Evolutionary conservation across 2,329 filamentous ascomycete genomes (phyloP).

Genomic region (Cucurbitaria berberidis): DNA sequence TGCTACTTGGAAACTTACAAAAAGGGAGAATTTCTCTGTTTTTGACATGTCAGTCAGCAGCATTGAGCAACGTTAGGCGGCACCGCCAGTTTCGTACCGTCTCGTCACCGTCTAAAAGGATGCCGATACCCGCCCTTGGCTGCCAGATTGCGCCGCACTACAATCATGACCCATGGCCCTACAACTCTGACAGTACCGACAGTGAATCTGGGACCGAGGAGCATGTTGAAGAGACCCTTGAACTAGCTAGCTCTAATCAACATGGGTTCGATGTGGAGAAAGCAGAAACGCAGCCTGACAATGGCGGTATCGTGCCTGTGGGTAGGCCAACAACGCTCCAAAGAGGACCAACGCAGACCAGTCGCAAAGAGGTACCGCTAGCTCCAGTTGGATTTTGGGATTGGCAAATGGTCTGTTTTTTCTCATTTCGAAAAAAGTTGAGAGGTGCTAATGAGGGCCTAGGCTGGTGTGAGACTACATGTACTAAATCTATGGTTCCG

Average conservation of each 20-base stretch:
- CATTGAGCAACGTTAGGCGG: background rate
- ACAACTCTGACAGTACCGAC: constrained; percentile 18
- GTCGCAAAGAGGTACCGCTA: constrained; percentile 15
- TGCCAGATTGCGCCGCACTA: constrained; percentile 39
- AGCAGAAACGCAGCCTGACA: constrained; percentile 25
- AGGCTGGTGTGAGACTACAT: constrained; percentile 38
- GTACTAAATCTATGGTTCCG: constrained; percentile 36
- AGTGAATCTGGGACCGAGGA: constrained; percentile 14
- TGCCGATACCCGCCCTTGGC: constrained; percentile 27
- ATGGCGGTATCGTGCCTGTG: constrained; percentile 4
- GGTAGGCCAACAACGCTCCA: constrained; percentile 19
- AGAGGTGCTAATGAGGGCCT: background rate
- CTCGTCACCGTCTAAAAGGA: constrained; percentile 2
- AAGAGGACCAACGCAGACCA: constrained; percentile 27
- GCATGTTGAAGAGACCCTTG: background rate
- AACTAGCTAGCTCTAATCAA: background rate
- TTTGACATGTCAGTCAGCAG: background rate
- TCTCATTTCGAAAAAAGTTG: background rate
- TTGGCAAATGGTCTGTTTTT: constrained; percentile 29
- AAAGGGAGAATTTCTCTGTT: background rate
- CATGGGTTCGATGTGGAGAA: constrained; percentile 26
- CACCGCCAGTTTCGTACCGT: background rate
- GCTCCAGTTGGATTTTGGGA: constrained; percentile 37
- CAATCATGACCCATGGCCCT: constrained; percentile 19
- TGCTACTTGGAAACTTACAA: background rate